These are phyloP conservation scores for Gnaphalium uliginosum DNA, from an alignment of 129 eudicot genomes.

Conservation along the genomic window DNA sequence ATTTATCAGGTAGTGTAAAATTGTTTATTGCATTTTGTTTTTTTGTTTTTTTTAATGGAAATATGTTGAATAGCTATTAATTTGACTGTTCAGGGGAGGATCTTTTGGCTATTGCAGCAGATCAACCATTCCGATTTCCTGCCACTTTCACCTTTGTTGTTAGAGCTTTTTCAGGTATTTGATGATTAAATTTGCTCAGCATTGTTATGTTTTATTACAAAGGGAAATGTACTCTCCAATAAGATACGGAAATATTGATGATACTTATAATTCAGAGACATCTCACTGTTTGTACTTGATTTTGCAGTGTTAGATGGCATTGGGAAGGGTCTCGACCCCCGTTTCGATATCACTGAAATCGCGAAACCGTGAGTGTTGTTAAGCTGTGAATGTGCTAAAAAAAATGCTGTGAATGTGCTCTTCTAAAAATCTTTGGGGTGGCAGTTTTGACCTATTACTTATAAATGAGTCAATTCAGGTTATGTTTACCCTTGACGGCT, in stretches of 20 bases:
- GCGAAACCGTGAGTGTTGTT: conserved; percentile 89
- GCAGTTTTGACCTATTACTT: background rate
- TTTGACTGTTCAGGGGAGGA: conserved; percentile 73
- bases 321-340: conserved; percentile 99
- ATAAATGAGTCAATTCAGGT: background rate
- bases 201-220: background rate
- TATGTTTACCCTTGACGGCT: background rate
- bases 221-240: conserved; percentile 4
- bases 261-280: background rate
- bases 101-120: conserved; percentile 89
- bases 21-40: conserved; percentile 12
- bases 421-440: background rate
- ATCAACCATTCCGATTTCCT: conserved; percentile 96
- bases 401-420: conserved; percentile 14
- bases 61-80: background rate
- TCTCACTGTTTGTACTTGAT: conserved; percentile 18
- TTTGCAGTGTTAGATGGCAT: conserved; percentile 90
- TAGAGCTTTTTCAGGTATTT: conserved; percentile 91
- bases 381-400: conserved; percentile 9
- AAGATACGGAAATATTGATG: conserved; percentile 1
- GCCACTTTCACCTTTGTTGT: conserved; percentile 99
- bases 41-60: background rate
- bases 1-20: conserved; percentile 2
- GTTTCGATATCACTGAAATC: conserved; percentile 97
- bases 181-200: background rate